Evolutionary conservation across 2,329 filamentous ascomycete species (phyloP).

Genomic region (Penicillium psychrosexuale): DNA sequence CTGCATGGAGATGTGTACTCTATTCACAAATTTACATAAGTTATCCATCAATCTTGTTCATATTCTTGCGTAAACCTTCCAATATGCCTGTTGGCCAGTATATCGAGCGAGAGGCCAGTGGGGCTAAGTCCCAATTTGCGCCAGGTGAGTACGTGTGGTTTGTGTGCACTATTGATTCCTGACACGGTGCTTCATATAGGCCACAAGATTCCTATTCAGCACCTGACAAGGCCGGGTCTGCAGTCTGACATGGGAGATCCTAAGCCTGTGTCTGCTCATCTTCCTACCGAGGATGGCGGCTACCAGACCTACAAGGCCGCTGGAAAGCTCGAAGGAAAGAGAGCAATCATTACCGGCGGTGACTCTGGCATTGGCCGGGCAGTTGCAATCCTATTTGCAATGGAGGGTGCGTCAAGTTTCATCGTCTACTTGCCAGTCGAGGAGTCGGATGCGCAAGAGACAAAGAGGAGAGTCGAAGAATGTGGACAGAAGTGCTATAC

Average conservation of each 20-base stretch:
- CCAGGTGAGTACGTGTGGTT: constrained; percentile 22
- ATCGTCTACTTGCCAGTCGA: constrained; percentile 75
- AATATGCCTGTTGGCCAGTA: constrained; percentile 16
- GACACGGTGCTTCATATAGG: constrained; percentile 33
- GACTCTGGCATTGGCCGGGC: constrained; percentile 77
- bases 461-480: constrained; percentile 66
- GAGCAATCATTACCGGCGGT: constrained; percentile 75
- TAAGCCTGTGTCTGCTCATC: constrained; percentile 59
- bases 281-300: constrained; percentile 66
- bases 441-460: constrained; percentile 71
- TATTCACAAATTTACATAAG: background rate
- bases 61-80: background rate
- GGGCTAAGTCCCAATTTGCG: constrained; percentile 34
- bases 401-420: constrained; percentile 72
- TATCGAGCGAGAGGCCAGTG: constrained; percentile 21
- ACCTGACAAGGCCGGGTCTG: constrained; percentile 54
- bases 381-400: constrained; percentile 71
- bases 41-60: background rate
- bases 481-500: constrained; percentile 65
- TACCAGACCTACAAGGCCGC: constrained; percentile 70
- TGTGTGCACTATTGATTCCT: background rate
- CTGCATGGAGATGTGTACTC: background rate
- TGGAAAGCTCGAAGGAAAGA: constrained; percentile 71
- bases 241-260: constrained; percentile 56
- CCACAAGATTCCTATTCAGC: constrained; percentile 50